Evolutionary conservation across 768 basidiomycete species (phyloP).

Genomic region (Boletellus ananas): DNA sequence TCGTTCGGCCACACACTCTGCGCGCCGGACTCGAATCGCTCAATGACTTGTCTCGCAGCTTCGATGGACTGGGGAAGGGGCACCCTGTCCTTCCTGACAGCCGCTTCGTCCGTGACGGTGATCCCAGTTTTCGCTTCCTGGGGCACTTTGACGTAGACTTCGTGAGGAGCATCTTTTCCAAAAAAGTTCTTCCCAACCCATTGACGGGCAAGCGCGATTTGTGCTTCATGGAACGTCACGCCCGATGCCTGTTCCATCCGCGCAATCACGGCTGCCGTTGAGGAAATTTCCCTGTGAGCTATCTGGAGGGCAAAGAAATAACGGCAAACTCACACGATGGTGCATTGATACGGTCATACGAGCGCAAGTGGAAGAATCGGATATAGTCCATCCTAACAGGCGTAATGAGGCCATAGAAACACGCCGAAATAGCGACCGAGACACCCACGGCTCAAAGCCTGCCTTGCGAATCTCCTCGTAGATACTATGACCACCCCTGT

Average conservation of each 20-base stretch:
- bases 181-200: constrained; percentile 59
- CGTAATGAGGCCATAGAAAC: neutral
- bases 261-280: constrained; percentile 46
- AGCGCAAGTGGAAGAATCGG: constrained; percentile 87
- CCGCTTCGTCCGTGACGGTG: constrained; percentile 49
- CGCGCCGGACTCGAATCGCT: constrained; percentile 68
- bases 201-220: constrained; percentile 75
- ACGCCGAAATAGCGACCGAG: neutral
- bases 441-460: constrained; percentile 72
- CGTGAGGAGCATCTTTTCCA: constrained; percentile 36
- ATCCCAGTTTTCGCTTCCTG: constrained; percentile 47
- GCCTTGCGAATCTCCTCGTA: constrained; percentile 77
- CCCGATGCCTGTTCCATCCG: constrained; percentile 72
- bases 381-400: constrained; percentile 70
- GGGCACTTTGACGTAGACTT: constrained; percentile 57
- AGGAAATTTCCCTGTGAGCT: constrained; percentile 16
- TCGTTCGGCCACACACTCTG: constrained; percentile 52
- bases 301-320: constrained; percentile 8
- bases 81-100: constrained; percentile 57
- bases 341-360: constrained; percentile 88
- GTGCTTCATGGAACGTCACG: constrained; percentile 79
- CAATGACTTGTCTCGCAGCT: constrained; percentile 66
- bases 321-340: constrained; percentile 46
- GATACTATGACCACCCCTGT: constrained; percentile 82
- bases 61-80: constrained; percentile 61